Base-by-base conservation (phyloP, 805 yeast species). In the Candida boleticola region DNA sequence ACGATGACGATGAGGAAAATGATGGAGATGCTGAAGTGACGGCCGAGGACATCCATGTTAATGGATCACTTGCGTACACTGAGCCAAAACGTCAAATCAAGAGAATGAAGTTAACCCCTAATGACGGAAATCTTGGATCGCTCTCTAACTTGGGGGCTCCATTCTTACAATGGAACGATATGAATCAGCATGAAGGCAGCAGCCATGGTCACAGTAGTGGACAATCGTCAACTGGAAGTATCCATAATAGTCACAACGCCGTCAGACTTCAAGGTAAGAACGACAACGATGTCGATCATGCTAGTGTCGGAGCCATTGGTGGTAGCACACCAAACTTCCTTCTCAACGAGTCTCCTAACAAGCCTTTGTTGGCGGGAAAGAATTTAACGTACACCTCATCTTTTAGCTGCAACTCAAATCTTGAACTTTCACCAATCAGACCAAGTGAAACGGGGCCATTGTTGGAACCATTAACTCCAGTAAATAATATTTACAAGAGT, bases 391-490 rank as follows among this genome's bases (percentile, higher is more conserved):
- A 78, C 54, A 77, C 85, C 3, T 80, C 85, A 19, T 79, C 85
- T 10, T 82, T 82, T 60, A 80, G 83, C 56, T 79, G 85, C 51
- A 76, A 72, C 49, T 78, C 84, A 20, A 82, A 77, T 53, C 73
- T 82, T 47, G 87, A 82, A 52, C 58, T 82, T 17, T 78, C 83
- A 19, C 88, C 88, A 6, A 54, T 79, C 35, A 69, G 78, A 47
- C 65, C 75, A 4, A 69, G 71, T 42, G 83, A 79, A 43, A 76
- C 84, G 3, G 87, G 86, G 1, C 86, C 87, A 4, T 60, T 82
- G 33, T 63, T 82, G 37, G 85, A 80, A 57, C 86, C 88, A 11
- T 59, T 79, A 38, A 79, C 85, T 4, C 86, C 85, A 13, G 76
- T 70, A 3, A 51, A 55, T 40, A 42, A 53, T 39, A 35, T 44